A percentile compares a stretch with the other conserved stretches of the same genome.
These are phyloP conservation scores for Ceratocystis colombiana DNA, from an alignment of 2,329 filamentous ascomycete species.

Conservation along the genomic window DNA sequence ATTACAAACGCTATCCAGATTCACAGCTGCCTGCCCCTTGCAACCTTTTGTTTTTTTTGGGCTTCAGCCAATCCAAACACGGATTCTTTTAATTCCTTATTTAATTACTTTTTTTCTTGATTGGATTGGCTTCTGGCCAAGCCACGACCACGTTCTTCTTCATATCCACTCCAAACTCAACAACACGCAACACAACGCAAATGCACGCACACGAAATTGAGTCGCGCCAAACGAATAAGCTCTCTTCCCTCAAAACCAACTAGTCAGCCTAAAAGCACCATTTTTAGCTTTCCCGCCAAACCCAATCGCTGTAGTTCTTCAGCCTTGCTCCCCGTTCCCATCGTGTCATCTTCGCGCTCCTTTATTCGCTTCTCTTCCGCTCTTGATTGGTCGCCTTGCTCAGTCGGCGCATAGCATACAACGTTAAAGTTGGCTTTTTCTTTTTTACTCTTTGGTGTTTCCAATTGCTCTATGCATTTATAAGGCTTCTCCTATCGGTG, in stretches of 20 bases:
- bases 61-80: not conserved
- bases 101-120: not conserved
- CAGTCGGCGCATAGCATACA: slow-evolving; percentile 15
- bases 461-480: slow-evolving; percentile 20
- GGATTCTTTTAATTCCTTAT: slow-evolving; percentile 4
- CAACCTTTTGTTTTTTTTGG: not conserved
- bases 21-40: not conserved
- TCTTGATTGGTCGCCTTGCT: slow-evolving; percentile 13
- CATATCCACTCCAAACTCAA: not conserved
- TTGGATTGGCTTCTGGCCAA: not conserved
- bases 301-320: not conserved
- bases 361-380: not conserved
- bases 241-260: not conserved
- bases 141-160: slow-evolving; percentile 7
- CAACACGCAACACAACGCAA: not conserved
- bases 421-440: too few species aligned
- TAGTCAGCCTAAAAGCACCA: not conserved
- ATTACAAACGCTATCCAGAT: too few species aligned
- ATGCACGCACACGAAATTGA: not conserved
- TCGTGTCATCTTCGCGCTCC: slow-evolving; percentile 4
- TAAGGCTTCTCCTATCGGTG: slow-evolving; percentile 4
- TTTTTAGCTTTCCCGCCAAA: not conserved
- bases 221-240: slow-evolving; percentile 1
- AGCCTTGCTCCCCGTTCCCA: not conserved
- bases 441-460: not conserved